Evolutionary conservation across 2,329 filamentous ascomycete species (phyloP).

Genomic region (Phyllachora maydis): DNA sequence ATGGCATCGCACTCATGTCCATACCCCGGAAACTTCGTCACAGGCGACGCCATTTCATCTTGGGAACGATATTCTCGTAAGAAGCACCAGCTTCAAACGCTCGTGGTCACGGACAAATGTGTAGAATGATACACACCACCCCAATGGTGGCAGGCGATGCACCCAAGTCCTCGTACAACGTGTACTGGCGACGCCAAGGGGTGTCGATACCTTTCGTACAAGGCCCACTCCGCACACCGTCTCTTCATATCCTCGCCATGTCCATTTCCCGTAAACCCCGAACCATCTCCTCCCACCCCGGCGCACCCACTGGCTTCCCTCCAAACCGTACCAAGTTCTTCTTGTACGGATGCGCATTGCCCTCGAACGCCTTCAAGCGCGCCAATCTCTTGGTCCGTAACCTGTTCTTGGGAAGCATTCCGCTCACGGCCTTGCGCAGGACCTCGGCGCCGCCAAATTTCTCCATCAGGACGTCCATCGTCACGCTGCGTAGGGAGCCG

Average conservation of each 20-base stretch:
- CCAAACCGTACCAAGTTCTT: slow-evolving; percentile 62
- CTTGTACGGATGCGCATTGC: slow-evolving; percentile 79
- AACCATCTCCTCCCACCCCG: slow-evolving; percentile 30
- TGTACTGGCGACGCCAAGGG: no score
- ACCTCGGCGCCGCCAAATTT: slow-evolving; percentile 91
- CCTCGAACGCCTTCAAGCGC: slow-evolving; percentile 88
- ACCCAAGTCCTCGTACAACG: no score
- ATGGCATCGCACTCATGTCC: no score
- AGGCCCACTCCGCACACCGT: not conserved
- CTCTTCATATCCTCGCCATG: slow-evolving; percentile 24
- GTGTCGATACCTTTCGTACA: slow-evolving; percentile 1
- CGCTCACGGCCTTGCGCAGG: slow-evolving; percentile 73
- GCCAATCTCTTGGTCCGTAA: slow-evolving; percentile 73
- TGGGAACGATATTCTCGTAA: no score
- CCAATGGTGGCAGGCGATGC: no score
- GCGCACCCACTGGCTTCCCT: slow-evolving; percentile 30
- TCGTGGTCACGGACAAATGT: no score
- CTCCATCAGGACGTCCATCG: slow-evolving; percentile 84
- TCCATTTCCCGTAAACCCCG: slow-evolving; percentile 27
- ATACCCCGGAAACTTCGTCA: no score
- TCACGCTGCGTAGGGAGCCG: slow-evolving; percentile 69
- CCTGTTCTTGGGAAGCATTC: slow-evolving; percentile 96
- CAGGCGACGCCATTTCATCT: no score
- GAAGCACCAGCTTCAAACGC: no score
- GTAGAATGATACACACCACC: no score